Conservation (phyloP, 192 early-diverging fungal species). For the Coemansia aciculifera region DNA sequence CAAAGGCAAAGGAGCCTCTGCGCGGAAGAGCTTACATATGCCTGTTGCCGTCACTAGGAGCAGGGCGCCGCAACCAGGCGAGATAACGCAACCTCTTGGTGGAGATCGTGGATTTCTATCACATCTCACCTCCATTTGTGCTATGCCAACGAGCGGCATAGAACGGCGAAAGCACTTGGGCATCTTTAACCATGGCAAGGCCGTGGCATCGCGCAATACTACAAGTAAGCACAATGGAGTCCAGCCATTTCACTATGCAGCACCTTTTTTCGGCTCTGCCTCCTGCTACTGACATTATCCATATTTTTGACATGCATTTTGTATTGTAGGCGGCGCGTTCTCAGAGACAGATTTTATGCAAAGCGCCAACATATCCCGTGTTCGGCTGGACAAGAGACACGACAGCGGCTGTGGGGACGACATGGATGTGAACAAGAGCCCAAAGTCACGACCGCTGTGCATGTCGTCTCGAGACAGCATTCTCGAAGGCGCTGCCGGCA, state of each 20-base stretch:
- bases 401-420: slow-evolving; percentile 7
- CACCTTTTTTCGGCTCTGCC: background rate
- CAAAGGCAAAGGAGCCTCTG: slow-evolving; percentile 19
- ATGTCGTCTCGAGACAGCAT: slow-evolving; percentile 5
- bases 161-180: slow-evolving; percentile 22
- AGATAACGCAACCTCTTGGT: background rate
- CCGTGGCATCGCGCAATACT: slow-evolving; percentile 35
- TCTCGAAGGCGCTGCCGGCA: slow-evolving; percentile 1
- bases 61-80: slow-evolving; percentile 6
- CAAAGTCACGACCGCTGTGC: slow-evolving; percentile 3
- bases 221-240: slow-evolving; percentile 27
- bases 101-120: background rate
- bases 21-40: slow-evolving; percentile 27
- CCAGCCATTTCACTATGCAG: background rate
- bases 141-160: slow-evolving; percentile 12
- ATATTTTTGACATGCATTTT: slow-evolving; percentile 11
- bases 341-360: slow-evolving; percentile 42
- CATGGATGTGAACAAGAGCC: background rate
- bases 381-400: slow-evolving; percentile 20
- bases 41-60: slow-evolving; percentile 1
- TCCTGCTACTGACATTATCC: background rate
- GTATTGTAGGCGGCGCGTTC: slow-evolving; percentile 38
- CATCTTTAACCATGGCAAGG: slow-evolving; percentile 51
- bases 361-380: slow-evolving; percentile 34
- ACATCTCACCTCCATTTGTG: slow-evolving; percentile 24